Conservation (phyloP, 331 rosid genomes). For the Stylosanthes scabra region DNA sequence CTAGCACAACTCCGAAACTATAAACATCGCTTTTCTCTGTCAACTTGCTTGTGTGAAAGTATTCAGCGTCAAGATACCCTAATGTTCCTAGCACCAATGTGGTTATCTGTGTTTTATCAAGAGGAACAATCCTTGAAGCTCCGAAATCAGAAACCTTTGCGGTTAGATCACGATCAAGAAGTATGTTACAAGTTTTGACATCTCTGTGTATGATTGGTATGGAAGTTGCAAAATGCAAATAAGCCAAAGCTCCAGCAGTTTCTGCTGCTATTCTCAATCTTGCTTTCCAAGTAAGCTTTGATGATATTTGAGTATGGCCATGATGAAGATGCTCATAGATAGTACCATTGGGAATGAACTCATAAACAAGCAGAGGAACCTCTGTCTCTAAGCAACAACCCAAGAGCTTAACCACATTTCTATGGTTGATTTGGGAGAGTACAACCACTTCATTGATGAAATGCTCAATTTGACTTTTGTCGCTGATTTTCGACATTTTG, state of each 20-base stretch:
- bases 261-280: conserved; percentile 6
- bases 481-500: conserved; percentile 15
- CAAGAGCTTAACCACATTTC: not conserved
- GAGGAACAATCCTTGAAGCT: not conserved
- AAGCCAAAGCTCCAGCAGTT: not conserved
- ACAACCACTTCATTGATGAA: conserved; percentile 46
- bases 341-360: conserved; percentile 38
- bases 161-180: conserved; percentile 27
- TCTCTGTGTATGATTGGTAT: not conserved
- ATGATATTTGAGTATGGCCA: not conserved
- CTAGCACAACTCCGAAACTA: conserved; percentile 35
- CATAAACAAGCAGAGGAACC: not conserved
- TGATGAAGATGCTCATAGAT: conserved; percentile 34
- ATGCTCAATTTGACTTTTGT: conserved; percentile 27
- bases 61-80: not conserved
- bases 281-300: not conserved
- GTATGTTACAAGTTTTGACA: conserved; percentile 33
- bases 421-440: not conserved
- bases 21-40: conserved; percentile 13
- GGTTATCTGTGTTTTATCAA: not conserved
- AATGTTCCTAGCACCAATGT: not conserved
- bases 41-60: not conserved
- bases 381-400: not conserved
- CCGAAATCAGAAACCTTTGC: conserved; percentile 48
- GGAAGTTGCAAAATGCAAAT: not conserved